Evolutionary conservation across 2,329 filamentous ascomycete genomes (phyloP).

Genomic region (Thermomyces lanuginosus): DNA sequence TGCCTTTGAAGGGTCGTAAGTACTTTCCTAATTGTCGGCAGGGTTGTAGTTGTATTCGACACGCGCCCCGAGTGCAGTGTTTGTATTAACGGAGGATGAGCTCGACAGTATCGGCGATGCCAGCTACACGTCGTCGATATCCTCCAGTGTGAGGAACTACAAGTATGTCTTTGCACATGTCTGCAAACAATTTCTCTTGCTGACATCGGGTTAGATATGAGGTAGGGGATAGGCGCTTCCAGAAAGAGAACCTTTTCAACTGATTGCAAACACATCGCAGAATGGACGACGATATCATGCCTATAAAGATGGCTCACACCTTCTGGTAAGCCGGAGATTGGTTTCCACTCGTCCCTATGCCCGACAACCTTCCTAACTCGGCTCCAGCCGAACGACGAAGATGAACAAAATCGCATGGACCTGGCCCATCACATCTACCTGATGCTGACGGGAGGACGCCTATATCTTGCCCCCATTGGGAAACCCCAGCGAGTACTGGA

Average conservation of each 20-base stretch:
- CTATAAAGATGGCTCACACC: slow-evolving; percentile 11
- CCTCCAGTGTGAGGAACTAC: slow-evolving; percentile 7
- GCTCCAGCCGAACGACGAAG: slow-evolving; percentile 11
- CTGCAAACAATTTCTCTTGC: not conserved
- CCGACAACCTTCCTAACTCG: not conserved
- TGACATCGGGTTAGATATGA: slow-evolving; percentile 5
- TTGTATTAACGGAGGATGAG: too few relatives aligned
- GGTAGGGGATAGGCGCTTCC: slow-evolving; percentile 2
- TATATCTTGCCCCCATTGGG: slow-evolving; percentile 7
- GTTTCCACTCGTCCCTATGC: slow-evolving; percentile 1
- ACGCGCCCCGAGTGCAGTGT: too few relatives aligned
- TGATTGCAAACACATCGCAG: slow-evolving; percentile 2
- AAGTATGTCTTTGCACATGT: slow-evolving; percentile 4
- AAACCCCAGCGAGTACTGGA: slow-evolving; percentile 17
- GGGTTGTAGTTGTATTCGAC: too few relatives aligned
- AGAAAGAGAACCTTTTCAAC: not conserved
- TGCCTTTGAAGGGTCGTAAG: slow-evolving; percentile 8
- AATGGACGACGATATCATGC: slow-evolving; percentile 16
- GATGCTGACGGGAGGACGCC: slow-evolving; percentile 8
- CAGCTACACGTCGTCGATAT: slow-evolving; percentile 8
- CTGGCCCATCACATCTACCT: slow-evolving; percentile 13
- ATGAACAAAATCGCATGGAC: slow-evolving; percentile 11
- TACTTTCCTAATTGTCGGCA: too few relatives aligned
- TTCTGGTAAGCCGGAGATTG: slow-evolving; percentile 7
- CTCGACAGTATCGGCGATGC: slow-evolving; percentile 7